Evolutionary conservation across 176 grass and related monocot genomes (phyloP).

Genomic region (Metroxylon sagu): DNA sequence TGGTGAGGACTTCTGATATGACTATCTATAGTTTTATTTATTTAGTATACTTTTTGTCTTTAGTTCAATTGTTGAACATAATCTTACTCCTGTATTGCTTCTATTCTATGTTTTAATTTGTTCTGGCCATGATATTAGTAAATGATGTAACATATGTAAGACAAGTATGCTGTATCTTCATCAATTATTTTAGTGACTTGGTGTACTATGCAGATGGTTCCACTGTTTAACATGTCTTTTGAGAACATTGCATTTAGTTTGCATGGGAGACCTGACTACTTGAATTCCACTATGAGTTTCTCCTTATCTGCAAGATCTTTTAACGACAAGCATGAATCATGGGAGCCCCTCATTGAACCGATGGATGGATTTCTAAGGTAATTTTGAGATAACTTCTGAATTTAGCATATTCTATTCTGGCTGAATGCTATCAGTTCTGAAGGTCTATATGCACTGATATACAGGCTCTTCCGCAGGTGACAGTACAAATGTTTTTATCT

Average conservation of each 20-base stretch:
- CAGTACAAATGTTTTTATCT: too few relatives aligned
- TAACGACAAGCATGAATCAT: slow-evolving; percentile 85
- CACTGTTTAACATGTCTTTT: slow-evolving; percentile 70
- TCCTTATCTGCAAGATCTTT: slow-evolving; percentile 72
- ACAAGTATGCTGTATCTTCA: too few relatives aligned
- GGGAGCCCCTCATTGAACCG: slow-evolving; percentile 96
- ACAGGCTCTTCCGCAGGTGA: too few relatives aligned
- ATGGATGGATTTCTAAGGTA: slow-evolving; percentile 95
- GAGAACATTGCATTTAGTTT: slow-evolving; percentile 64
- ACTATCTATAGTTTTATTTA: background rate
- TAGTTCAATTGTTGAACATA: background rate
- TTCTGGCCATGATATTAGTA: too few relatives aligned
- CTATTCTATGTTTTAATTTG: too few relatives aligned
- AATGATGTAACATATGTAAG: too few relatives aligned
- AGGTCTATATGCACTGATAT: too few relatives aligned
- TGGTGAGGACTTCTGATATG: slow-evolving; percentile 38
- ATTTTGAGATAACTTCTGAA: background rate
- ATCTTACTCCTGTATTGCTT: too few relatives aligned
- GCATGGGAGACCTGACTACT: slow-evolving; percentile 64
- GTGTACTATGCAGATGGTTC: slow-evolving; percentile 69
- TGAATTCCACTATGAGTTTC: slow-evolving; percentile 78
- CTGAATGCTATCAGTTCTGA: too few relatives aligned
- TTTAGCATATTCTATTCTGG: too few relatives aligned
- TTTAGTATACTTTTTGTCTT: background rate
- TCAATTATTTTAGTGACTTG: too few relatives aligned